Evolutionary conservation across 345 rosid genomes (phyloP), one percentile per base, ranked within the genome.

Genomic region (Diplotaxis tenuifolia): DNA sequence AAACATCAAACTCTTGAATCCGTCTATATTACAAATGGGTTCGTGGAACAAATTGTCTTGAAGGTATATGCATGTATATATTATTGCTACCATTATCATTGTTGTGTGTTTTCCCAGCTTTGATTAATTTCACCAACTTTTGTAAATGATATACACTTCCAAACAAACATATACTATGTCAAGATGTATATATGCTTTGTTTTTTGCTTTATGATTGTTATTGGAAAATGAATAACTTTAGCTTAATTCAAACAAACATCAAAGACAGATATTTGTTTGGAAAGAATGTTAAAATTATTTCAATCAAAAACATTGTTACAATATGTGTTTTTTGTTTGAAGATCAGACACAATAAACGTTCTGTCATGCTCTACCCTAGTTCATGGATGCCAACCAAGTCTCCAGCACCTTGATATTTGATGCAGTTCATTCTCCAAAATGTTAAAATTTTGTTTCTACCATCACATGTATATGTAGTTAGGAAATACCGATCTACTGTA

Each of bases 1-100:
- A 53, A 54, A 63, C 60, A 70, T 55, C 64, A 53, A 54, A 29
- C 21, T 27, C 28, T 47, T 52, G 54, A 76, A 70, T 70, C 75
- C 47, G 54, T 76, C 29, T 70, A 76, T 70, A 76, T 76, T 63
- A 45, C 66, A 70, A 70, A 63, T 56, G 75, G 79, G 63, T 76
- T 31, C 71, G 36, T 45, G 66, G 71, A 21, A 45, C 29, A 31
- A 45, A 42, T 22, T 70, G 42, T 56, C 55, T 22, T 14, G 54
- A 76, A 40, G 75, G 65, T 70, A 63, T 76, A 63, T 76, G 71
- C 66, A 70, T 76, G 40, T 76, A 18, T 45, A 56, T 70, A 20
- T 38, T 38, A 42, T 70, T 63, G 65, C 59, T 52, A 53, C 31
- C 16, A 36, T 32, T 61, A 36, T 62, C 19, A 53, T 68, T 62